These are phyloP conservation scores for Trichoderma harzianum DNA, from an alignment of 2,329 filamentous ascomycete genomes.

Conservation along the genomic window DNA sequence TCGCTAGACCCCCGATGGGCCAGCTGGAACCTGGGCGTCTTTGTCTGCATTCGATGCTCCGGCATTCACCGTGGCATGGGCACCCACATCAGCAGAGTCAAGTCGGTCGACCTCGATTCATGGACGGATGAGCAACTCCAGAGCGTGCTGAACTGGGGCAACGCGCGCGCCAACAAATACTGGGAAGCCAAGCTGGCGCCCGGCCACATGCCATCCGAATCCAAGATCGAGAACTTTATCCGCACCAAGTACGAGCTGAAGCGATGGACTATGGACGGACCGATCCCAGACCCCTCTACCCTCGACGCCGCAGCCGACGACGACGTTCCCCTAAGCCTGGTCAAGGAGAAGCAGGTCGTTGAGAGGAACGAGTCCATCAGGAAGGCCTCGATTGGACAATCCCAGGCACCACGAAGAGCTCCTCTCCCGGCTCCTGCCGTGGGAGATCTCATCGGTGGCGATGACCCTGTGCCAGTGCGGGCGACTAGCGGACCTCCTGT, in stretches of 20 bases:
- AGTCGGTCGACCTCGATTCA: constrained; percentile 94
- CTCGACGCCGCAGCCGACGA: constrained; percentile 83
- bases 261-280: constrained; percentile 98
- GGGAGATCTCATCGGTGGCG: constrained; percentile 80
- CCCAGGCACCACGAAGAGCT: constrained; percentile 32
- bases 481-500: constrained; percentile 63
- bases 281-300: constrained; percentile 86
- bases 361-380: constrained; percentile 58
- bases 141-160: constrained; percentile 93
- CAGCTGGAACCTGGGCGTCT: constrained; percentile 96
- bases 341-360: constrained; percentile 64
- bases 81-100: constrained; percentile 96
- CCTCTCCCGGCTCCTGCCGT: constrained; percentile 50
- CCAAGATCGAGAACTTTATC: constrained; percentile 99
- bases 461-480: constrained; percentile 64
- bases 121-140: constrained; percentile 98
- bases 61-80: constrained; percentile 99
- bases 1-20: constrained; percentile 89
- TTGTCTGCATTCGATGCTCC: constrained; percentile 96
- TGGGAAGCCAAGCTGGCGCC: constrained; percentile 94
- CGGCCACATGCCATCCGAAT: constrained; percentile 89
- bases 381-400: constrained; percentile 54
- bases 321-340: constrained; percentile 63
- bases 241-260: constrained; percentile 98
- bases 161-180: constrained; percentile 94